Evolutionary conservation across 179 eudicot genomes (phyloP), one percentile per base, ranked within the genome.

Genomic region (Heliamphora pulchella): DNA sequence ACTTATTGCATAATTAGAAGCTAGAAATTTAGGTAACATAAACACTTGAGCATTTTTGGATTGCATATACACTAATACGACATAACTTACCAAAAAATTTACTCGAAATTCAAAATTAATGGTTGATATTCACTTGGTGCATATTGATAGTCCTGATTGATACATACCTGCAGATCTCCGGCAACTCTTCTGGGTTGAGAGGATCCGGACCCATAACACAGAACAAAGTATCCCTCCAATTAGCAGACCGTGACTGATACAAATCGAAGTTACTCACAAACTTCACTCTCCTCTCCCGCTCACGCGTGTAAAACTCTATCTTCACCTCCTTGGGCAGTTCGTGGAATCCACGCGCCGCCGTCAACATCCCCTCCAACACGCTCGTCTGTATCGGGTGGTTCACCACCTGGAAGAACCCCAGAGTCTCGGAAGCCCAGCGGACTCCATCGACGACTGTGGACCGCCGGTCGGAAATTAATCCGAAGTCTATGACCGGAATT

Each of bases 331-430:
- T 86, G 85, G n/a, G 10, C 53, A 59, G 55, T 82, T 88, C 93
- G 59, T 76, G 63, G 75, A 91, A 91, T 47, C 85, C 67, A 48
- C 84, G 87, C 7, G 80, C 85, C 17, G 87, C 90, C n/a, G 43
- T n/a, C 53, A 91, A 39, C 87, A 87, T 86, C 71, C 84, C 88
- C 1, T 85, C 83, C 80, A 87, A 18, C 8, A 90, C 79, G 2
- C 7, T 1, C 1, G 4, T 46, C 1, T 90, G 91, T 48, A 91
- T 83, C 84, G 90, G 90, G 70, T 90, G 95, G 39, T 90, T 90
- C 70, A 87, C 83, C 81, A 91, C 88, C 75, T 90, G 92, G 85
- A 91, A 90, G 79, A 91, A 91, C 1, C 96, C 96, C 82, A 84
- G 74, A 6, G 53, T 84, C 73, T 85, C 87, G 0, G 84, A 80